Percentiles rank a stretch among this genome's conserved stretches.
These are phyloP conservation scores for Fusarium temperatum DNA, from an alignment of 2,329 filamentous ascomycete species.

Conservation along the genomic window DNA sequence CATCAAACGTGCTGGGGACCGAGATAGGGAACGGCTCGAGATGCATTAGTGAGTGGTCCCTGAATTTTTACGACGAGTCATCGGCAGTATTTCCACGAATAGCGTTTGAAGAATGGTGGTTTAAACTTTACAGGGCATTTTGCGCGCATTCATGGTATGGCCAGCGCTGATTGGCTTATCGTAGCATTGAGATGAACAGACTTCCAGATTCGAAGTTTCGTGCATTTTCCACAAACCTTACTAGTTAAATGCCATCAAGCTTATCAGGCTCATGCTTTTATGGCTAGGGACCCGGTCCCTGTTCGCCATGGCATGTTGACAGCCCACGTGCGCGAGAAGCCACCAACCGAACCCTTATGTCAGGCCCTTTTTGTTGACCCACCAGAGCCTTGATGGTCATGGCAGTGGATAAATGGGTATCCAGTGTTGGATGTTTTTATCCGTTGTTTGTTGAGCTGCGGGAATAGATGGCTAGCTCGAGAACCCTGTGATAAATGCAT, in stretches of 20 bases:
- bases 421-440: rapidly evolving
- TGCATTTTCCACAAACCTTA: not conserved
- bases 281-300: too few relatives aligned
- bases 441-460: too few relatives aligned
- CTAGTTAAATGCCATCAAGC: not conserved
- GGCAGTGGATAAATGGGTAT: too few relatives aligned
- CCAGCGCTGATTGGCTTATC: not conserved
- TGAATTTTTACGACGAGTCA: not conserved
- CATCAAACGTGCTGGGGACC: too few relatives aligned
- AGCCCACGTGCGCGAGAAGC: not conserved
- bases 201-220: not conserved
- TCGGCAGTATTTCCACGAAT: not conserved
- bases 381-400: not conserved
- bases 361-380: not conserved
- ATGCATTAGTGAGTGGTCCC: not conserved
- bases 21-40: not conserved
- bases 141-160: too few relatives aligned
- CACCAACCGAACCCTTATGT: not conserved
- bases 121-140: not conserved
- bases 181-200: not conserved
- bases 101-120: rapidly evolving
- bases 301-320: too few relatives aligned
- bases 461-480: not conserved
- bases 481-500: not conserved
- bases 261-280: not conserved